These are phyloP conservation scores for Leucosporidium creatinivorum DNA, from an alignment of 768 basidiomycete species.

Conservation along the genomic window DNA sequence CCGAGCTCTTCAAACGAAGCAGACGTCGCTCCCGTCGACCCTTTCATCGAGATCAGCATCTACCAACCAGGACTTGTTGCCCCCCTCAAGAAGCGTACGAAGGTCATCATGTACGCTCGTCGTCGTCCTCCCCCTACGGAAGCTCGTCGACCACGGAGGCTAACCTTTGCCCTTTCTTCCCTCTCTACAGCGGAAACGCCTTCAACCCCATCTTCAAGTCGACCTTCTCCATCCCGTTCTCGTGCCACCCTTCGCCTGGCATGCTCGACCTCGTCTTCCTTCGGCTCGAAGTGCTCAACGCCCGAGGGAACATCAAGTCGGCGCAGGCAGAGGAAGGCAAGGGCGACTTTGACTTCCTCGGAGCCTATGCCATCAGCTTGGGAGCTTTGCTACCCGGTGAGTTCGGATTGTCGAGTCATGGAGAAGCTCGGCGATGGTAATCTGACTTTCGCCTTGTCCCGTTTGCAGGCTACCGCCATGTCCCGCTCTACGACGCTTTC, in stretches of 20 bases:
- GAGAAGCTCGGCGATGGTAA: constrained; percentile 21
- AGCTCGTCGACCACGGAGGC: background rate
- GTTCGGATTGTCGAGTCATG: constrained; percentile 40
- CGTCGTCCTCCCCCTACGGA: background rate
- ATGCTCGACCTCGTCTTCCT: constrained; percentile 83
- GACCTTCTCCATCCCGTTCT: constrained; percentile 61
- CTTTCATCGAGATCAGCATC: constrained; percentile 72
- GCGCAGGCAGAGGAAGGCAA: constrained; percentile 44
- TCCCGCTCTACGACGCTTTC: constrained; percentile 81
- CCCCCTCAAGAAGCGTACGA: constrained; percentile 22
- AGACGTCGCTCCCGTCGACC: constrained; percentile 45
- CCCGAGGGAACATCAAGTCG: constrained; percentile 40
- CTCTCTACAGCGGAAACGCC: constrained; percentile 52
- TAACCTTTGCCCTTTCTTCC: no score
- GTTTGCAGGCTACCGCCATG: constrained; percentile 68
- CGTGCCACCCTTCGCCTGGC: constrained; percentile 48
- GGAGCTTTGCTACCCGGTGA: constrained; percentile 65
- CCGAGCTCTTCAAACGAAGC: constrained; percentile 46
- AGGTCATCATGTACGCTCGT: constrained; percentile 20
- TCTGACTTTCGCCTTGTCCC: background rate
- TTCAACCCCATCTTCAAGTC: constrained; percentile 90
- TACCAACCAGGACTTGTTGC: constrained; percentile 41
- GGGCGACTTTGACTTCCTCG: constrained; percentile 60
- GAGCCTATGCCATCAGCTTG: constrained; percentile 64
- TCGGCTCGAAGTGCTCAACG: constrained; percentile 64